Conservation (phyloP, 2,329 filamentous ascomycete genomes). For the Trichoderma sp. region DNA sequence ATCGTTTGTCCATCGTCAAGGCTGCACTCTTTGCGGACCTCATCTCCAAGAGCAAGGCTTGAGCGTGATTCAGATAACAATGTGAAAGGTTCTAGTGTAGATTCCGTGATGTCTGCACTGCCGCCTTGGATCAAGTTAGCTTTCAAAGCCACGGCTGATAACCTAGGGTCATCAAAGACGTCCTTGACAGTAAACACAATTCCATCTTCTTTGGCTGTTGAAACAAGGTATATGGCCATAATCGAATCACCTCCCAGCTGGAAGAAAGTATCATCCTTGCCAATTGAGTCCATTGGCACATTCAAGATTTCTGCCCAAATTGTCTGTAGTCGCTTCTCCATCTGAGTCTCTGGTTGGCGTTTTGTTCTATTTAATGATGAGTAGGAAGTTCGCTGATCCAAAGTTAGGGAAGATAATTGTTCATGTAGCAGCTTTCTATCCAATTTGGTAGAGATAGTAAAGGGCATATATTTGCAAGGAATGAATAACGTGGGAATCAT, state of each 20-base stretch:
- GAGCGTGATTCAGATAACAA: neutral
- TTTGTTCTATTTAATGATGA: neutral
- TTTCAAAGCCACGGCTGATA: constrained; percentile 4
- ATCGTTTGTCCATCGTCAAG: neutral
- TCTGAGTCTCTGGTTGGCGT: constrained; percentile 25
- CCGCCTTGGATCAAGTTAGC: neutral
- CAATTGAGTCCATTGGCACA: constrained; percentile 32
- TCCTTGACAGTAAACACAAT: constrained; percentile 10
- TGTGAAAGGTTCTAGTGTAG: neutral
- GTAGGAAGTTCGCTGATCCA: constrained; percentile 1
- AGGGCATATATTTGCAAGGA: constrained; percentile 27
- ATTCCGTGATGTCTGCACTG: neutral
- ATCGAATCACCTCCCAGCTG: constrained; percentile 46
- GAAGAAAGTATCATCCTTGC: constrained; percentile 28
- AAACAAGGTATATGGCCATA: constrained; percentile 46
- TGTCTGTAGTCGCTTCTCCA: constrained; percentile 24
- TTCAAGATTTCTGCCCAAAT: constrained; percentile 39
- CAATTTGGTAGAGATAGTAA: constrained; percentile 24
- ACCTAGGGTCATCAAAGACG: constrained; percentile 8
- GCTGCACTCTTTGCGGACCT: neutral
- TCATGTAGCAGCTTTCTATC: constrained; percentile 11
- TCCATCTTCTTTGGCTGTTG: constrained; percentile 36
- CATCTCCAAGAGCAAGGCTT: neutral
- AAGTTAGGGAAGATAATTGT: neutral
- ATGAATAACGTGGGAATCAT: constrained; percentile 31